Conservation (phyloP, 2,329 filamentous ascomycete species). For the Aplosporella prunicola region DNA sequence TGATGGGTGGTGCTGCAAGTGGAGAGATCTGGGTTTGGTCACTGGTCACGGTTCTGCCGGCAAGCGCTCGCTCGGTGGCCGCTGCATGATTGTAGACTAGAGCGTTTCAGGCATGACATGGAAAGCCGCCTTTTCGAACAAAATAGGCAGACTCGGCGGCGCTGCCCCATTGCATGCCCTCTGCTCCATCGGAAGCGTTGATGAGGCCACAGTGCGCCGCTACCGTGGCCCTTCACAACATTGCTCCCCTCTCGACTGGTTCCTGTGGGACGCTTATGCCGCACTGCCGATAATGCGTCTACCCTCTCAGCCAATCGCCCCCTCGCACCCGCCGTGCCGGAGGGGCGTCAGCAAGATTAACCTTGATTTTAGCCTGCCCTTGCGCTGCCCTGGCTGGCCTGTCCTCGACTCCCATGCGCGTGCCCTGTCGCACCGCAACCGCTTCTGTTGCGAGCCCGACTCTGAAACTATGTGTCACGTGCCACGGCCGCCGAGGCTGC, state of each 20-base stretch:
- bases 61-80: constrained; percentile 15
- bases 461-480: too few relatives aligned
- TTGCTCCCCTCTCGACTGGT: too few relatives aligned
- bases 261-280: constrained; percentile 1
- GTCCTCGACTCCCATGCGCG: too few relatives aligned
- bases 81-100: constrained; percentile 14
- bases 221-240: too few relatives aligned
- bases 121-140: too few relatives aligned
- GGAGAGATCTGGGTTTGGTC: constrained; percentile 14
- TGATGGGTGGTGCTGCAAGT: constrained; percentile 13
- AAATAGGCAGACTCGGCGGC: not conserved
- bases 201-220: too few relatives aligned
- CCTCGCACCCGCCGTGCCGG: not conserved
- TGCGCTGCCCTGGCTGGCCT: too few relatives aligned
- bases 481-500: too few relatives aligned
- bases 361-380: constrained; percentile 9
- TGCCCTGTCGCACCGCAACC: too few relatives aligned
- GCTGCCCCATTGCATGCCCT: too few relatives aligned
- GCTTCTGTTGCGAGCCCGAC: too few relatives aligned
- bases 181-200: too few relatives aligned
- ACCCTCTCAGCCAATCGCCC: not conserved
- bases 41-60: constrained; percentile 18
- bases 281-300: constrained; percentile 1
- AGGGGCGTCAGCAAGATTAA: not conserved
- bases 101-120: constrained; percentile 22